These are phyloP conservation scores for Blastobotrys robertii DNA, from an alignment of 805 yeast genomes.

Conservation along the genomic window DNA sequence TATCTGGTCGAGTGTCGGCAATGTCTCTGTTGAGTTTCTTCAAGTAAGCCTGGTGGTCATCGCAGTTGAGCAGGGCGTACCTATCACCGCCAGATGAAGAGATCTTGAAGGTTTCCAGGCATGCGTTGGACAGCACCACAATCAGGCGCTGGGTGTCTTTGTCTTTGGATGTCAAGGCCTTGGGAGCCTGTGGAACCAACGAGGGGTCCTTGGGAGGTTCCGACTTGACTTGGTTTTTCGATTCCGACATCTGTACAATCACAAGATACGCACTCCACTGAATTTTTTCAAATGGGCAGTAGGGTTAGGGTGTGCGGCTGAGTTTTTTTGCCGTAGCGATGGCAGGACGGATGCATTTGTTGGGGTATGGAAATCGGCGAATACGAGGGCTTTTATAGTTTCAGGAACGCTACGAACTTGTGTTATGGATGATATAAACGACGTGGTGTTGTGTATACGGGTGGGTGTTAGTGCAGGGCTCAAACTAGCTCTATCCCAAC, in stretches of 20 bases:
- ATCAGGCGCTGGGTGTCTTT: constrained; percentile 78
- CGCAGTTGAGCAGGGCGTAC: constrained; percentile 90
- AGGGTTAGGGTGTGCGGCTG: too few species aligned
- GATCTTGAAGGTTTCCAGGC: constrained; percentile 88
- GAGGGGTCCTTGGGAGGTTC: constrained; percentile 40
- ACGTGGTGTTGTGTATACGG: too few species aligned
- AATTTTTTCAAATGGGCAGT: too few species aligned
- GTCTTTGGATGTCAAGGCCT: constrained; percentile 71
- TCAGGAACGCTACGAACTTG: too few species aligned
- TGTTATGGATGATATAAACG: too few species aligned
- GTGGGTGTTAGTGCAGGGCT: too few species aligned
- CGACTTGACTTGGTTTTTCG: background rate
- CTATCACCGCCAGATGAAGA: constrained; percentile 76
- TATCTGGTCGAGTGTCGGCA: constrained; percentile 98
- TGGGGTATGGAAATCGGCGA: too few species aligned
- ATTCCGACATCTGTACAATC: background rate
- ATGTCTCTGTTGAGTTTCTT: constrained; percentile 96
- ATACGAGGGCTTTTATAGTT: too few species aligned
- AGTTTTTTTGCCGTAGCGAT: constrained; percentile 2
- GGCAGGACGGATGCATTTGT: background rate
- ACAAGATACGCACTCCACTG: too few species aligned
- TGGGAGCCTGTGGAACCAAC: constrained; percentile 82
- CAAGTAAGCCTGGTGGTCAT: constrained; percentile 92
- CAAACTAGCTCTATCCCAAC: background rate
- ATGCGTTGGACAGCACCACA: constrained; percentile 93